Percentiles rank a stretch among this genome's conserved stretches.
These are phyloP conservation scores for Stephania cephalantha DNA, from an alignment of 164 flowering plant species.

Conservation along the genomic window DNA sequence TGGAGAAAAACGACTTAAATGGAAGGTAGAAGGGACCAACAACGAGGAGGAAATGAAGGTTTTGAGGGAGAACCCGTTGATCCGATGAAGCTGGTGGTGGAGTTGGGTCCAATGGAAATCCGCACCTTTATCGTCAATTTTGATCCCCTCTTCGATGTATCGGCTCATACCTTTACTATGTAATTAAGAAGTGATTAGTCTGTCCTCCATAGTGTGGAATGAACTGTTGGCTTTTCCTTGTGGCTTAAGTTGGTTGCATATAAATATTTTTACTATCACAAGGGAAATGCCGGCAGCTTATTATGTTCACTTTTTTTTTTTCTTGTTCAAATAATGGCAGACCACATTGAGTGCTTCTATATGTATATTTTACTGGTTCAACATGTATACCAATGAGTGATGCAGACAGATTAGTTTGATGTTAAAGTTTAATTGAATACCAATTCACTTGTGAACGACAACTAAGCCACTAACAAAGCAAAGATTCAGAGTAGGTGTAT, in stretches of 20 bases:
- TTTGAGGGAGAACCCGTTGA: constrained; percentile 63
- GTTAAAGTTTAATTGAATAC: no score
- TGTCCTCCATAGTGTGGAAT: neutral
- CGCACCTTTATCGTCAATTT: constrained; percentile 62
- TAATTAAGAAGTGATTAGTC: neutral
- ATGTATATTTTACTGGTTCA: no score
- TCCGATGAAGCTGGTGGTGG: constrained; percentile 53
- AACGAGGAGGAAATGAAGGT: constrained; percentile 22
- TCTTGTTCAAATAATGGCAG: neutral
- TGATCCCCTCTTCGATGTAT: constrained; percentile 1
- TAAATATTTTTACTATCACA: neutral
- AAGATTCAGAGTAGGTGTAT: no score
- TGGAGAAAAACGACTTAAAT: constrained; percentile 76
- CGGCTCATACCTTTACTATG: neutral
- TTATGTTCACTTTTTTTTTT: neutral
- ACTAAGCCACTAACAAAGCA: no score
- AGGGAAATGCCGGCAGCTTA: neutral
- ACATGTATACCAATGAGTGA: no score
- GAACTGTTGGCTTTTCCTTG: neutral
- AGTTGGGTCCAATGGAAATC: constrained; percentile 87
- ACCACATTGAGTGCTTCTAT: no score
- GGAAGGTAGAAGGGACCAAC: constrained; percentile 58
- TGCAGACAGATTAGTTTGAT: no score
- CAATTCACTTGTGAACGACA: no score
- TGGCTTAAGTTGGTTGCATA: neutral